Evolutionary conservation across 2,329 filamentous ascomycete genomes (phyloP), one percentile per base, ranked within the genome.

Genomic region (Diaporthe helianthi): DNA sequence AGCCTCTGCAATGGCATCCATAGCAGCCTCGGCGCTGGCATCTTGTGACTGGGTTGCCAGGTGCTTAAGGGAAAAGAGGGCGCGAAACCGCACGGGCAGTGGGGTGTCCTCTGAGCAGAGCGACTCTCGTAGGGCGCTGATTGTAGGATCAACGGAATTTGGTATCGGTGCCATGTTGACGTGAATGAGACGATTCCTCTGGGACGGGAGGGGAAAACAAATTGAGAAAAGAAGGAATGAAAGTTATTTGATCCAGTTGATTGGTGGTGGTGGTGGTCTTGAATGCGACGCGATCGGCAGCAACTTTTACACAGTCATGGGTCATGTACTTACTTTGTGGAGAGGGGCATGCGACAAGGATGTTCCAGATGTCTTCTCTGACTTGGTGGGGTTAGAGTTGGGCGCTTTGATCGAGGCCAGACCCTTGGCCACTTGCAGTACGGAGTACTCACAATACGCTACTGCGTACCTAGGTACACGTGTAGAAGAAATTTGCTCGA

Each of bases 21-120:
- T 88, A 61, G 89, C 88, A 12, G 83, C 84, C 38, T 83, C 80
- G 38, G 81, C 78, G 74, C 91, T 89, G 22, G 91, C 87, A 51
- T 90, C 89, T 9, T 89, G 82, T 22, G 83, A 80, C 73, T 90
- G 87, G 69, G 88, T 90, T 58, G 96, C 95, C 71, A 98, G 84
- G 79, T 98, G 93, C 84, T 99, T 99, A 71, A 99, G 90, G 22
- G 95, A 98, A 84, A 99, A 99, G 75, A 99, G 92, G 52, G 96
- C 95, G 76, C 96, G 93, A 83, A 98, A 99, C 73, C 96, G 93
- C 73, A 93, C 86, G 47, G 94, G 92, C 67, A 99, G 92, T 54
- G 94, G 90, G 72, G 92, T 91, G 17, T 87, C 82, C 83, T 98
- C 96, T 60, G 92, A 91, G 75, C 87, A 90, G 71, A 99, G 89